Base-by-base conservation (phyloP, 2,329 filamentous ascomycete genomes). In the Cryphonectria carpinicola region DNA sequence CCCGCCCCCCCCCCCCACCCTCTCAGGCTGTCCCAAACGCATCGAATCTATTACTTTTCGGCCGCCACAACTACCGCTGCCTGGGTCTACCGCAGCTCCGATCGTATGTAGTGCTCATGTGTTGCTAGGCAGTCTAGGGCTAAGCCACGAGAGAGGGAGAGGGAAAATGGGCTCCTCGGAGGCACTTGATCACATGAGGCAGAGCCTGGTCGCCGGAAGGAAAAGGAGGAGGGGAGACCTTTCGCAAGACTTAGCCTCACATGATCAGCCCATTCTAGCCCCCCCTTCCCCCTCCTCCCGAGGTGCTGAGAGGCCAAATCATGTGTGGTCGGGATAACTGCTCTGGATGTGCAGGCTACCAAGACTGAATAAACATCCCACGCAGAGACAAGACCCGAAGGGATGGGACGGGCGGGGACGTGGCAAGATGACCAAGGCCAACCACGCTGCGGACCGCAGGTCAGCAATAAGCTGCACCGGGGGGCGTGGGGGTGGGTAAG, bases 401-500 rank as follows among this genome's bases (percentile, higher is more conserved):
- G 32, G 32, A 61, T 61, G 58, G 58, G 54, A 32, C 54, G 28
- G 54, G 25, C 14, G 54, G 54, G 54, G 25, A 35, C 35, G 25
- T 32, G 13, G 25, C 58, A 61, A 13, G 58, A 39, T 61, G 35
- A 61, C 58, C 39, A 61, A 61, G 35, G 58, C 35, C 35, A n/a
- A 14, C 58, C 22, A 61, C 35, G 58, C 58, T 39, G 58, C 58
- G 58, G 58, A 66, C 64, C 46, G 64, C 64, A 69, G 56, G 67
- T 69, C 62, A 69, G 66, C 66, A 49, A 60, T 32, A 37, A 46
- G 35, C 41, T 63, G 37, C 28, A 35, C 22, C n/a, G 37, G 37
- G 37, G 37, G 62, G 56, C 62, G 70, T 66, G 67, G 70, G 67
- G 70, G 66, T 43, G 8, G 25, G n/a, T 32, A 46, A 60, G 49